phyloP scores from a whole-genome alignment of 257 asterid genomes.

The Solanum pinnatisectum region DNA sequence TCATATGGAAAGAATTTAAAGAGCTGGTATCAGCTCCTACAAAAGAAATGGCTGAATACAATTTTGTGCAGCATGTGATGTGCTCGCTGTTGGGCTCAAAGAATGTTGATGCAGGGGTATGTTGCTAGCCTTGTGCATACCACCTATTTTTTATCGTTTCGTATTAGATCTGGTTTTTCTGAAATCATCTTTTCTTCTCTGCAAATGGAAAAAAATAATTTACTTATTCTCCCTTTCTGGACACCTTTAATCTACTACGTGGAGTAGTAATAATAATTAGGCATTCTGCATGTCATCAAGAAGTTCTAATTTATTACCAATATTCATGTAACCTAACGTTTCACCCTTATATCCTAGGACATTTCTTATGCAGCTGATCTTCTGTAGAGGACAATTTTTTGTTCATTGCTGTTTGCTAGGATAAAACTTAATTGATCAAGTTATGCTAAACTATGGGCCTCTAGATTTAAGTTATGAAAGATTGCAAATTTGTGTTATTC shows the following conservation, averaged over 20 bases:
- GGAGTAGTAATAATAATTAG: background rate
- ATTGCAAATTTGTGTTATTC: background rate
- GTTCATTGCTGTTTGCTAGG: background rate
- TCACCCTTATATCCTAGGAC: background rate
- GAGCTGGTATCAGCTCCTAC: conserved; percentile 66
- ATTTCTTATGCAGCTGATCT: background rate
- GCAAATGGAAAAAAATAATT: background rate
- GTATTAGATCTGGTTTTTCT: background rate
- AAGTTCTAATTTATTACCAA: background rate
- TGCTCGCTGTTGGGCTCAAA: conserved; percentile 67
- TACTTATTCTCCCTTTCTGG: background rate
- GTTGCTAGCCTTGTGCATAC: background rate
- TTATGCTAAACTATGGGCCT: background rate
- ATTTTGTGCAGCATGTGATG: conserved; percentile 70
- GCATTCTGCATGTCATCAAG: background rate
- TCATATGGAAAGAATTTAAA: conserved; percentile 56
- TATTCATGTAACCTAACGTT: background rate
- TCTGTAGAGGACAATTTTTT: background rate
- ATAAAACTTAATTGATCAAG: background rate
- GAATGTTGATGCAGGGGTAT: conserved; percentile 94
- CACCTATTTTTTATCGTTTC: background rate
- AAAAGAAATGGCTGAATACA: conserved; percentile 57
- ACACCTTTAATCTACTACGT: background rate
- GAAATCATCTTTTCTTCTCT: background rate
- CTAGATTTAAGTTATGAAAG: background rate